Evolutionary conservation across 2,329 filamentous ascomycete species (phyloP), one percentile per base, ranked within the genome.

Genomic region (Colletotrichum falcatum): DNA sequence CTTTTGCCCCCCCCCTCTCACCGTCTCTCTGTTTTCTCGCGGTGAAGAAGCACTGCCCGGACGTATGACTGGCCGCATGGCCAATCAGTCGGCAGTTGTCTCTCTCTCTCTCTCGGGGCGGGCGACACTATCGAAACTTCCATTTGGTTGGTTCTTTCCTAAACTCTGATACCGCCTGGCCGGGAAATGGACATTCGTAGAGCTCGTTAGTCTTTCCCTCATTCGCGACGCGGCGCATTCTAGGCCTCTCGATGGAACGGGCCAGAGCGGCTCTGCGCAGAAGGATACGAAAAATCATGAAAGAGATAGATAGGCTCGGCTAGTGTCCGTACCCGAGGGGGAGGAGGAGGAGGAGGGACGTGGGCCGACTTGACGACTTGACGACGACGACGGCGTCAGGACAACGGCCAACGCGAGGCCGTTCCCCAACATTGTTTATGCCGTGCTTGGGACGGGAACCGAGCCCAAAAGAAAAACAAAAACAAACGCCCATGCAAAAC

Each of bases 311-410:
- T 44, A 44, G 18, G 8, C 42, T 26, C 51, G 23, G 18, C 18
- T n/a, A n/a, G 11, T n/a, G 4, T 35, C 51, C 28, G 28, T 48
- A 48, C 35, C 58, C 58, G 58, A 60, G 37, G 23, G 37, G 26
- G 23, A 51, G 46, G n/a, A n/a, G 48, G 48, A 20, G 20, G 18
- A 18, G 66, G 65, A 55, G 66, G 61, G 64, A 69, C 61, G 66
- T 65, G 56, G 65, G 48, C 30, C 33, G 44, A 35, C 44, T 30
- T 37, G 58, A 33, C 55, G 37, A 33, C 48, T 42, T 35, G 61
- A n/a, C 28, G 54, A 60, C 54, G 60, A 69, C 54, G 66, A 51
- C 14, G n/a, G n/a, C 48, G 51, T 35, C 66, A n/a, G 35, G 54
- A 60, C 54, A 65, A 69, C 54, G 66, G 59, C 14, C 18, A 6